Conservation (phyloP, 2,329 filamentous ascomycete genomes). For the Blastomyces gilchristii region DNA sequence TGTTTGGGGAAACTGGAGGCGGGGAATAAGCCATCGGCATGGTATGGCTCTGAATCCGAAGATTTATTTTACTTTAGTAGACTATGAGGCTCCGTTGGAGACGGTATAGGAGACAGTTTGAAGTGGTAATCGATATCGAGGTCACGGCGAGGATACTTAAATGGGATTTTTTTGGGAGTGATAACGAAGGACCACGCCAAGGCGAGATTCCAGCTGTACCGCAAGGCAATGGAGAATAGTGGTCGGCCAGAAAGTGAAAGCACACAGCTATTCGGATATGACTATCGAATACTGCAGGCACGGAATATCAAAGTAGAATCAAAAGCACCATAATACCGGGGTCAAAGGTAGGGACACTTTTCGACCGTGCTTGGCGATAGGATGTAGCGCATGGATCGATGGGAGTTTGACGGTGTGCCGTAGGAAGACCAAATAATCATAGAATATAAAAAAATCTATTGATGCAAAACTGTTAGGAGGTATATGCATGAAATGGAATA, state of each 20-base stretch:
- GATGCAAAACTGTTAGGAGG: background rate
- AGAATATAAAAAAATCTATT: background rate
- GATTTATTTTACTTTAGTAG: background rate
- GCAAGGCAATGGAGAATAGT: background rate
- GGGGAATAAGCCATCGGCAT: slow-evolving; percentile 13
- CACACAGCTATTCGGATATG: background rate
- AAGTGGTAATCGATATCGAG: background rate
- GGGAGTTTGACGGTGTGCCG: background rate
- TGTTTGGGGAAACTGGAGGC: slow-evolving; percentile 10
- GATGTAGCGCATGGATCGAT: background rate
- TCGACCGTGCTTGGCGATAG: background rate
- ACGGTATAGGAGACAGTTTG: background rate
- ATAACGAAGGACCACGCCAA: background rate
- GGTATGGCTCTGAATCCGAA: background rate
- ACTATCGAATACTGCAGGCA: background rate
- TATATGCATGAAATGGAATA: background rate
- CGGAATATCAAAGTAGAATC: background rate
- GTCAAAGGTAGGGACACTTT: background rate
- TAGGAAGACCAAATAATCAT: background rate
- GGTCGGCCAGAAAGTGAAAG: background rate
- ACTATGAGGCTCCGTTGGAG: background rate
- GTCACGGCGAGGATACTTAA: background rate
- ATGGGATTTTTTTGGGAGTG: too few relatives aligned
- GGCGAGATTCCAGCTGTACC: background rate
- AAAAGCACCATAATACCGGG: background rate